Conservation (phyloP, 2,329 filamentous ascomycete genomes). For the Diaporthe citriasiana region DNA sequence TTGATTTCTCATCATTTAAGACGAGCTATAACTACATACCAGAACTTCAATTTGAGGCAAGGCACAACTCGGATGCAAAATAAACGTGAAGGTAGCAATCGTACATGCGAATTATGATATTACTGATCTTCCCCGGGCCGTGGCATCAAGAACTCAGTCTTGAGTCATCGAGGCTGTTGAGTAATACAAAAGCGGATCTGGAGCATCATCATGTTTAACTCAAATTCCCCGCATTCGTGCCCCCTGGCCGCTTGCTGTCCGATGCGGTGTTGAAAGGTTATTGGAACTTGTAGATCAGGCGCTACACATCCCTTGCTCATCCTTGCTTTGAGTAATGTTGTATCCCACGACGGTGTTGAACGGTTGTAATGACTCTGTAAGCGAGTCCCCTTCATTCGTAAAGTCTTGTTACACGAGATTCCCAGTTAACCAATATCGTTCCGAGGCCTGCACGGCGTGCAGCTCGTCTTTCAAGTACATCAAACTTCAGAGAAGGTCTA, state of each 20-base stretch:
- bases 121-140: neutral
- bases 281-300: neutral
- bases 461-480: neutral
- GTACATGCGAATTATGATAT: neutral
- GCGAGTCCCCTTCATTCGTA: neutral
- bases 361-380: neutral
- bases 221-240: neutral
- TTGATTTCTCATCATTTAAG: neutral
- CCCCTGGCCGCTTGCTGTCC: neutral
- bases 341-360: neutral
- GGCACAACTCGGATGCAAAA: too few species aligned
- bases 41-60: neutral
- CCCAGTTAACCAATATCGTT: neutral
- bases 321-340: neutral
- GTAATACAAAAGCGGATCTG: neutral
- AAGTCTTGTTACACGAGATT: neutral
- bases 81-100: neutral
- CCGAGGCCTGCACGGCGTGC: too few species aligned
- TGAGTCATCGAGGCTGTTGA: neutral
- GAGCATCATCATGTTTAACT: neutral
- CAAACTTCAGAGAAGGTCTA: neutral
- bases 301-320: neutral
- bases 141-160: neutral
- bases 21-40: neutral
- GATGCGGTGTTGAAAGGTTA: neutral